Percentiles rank a stretch among this genome's conserved stretches.
These are phyloP conservation scores for Nannochloropsis gaditana DNA, from an alignment of 108 stramenopile species.

Conservation along the genomic window DNA sequence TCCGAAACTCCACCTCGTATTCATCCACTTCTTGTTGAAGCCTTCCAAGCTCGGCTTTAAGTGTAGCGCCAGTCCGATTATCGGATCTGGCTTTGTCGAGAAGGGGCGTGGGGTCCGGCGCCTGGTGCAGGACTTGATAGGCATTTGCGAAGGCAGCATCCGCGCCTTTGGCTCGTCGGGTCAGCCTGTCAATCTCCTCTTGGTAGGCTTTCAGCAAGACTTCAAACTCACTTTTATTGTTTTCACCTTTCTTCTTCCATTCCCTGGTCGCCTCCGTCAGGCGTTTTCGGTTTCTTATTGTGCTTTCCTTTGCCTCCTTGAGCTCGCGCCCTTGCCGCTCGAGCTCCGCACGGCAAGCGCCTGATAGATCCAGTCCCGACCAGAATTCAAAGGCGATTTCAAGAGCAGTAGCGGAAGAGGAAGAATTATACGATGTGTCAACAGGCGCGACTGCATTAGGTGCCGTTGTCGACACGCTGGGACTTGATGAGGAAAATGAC, in stretches of 20 bases:
- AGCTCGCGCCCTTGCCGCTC: constrained; percentile 40
- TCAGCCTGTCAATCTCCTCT: constrained; percentile 51
- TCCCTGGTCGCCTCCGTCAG: constrained; percentile 51
- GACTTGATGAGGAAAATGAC: neutral
- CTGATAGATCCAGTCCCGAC: neutral
- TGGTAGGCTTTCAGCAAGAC: constrained; percentile 52
- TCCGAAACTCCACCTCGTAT: constrained; percentile 54
- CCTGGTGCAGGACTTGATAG: constrained; percentile 51
- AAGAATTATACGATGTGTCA: neutral
- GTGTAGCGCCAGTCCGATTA: constrained; percentile 27
- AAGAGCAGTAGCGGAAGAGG: neutral
- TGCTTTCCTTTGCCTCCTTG: constrained; percentile 44
- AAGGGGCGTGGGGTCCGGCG: constrained; percentile 44
- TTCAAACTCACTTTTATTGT: neutral
- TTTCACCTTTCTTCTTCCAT: constrained; percentile 44
- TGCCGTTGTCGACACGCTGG: neutral
- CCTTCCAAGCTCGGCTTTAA: constrained; percentile 46
- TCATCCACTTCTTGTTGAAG: constrained; percentile 43
- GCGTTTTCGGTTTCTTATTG: constrained; percentile 42
- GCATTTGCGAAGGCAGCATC: constrained; percentile 41
- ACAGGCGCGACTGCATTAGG: no score
- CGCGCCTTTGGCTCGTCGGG: constrained; percentile 31
- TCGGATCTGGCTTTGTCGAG: constrained; percentile 35
- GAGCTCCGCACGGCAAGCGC: neutral
- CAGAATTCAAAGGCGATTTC: neutral